A percentile compares a stretch with the other conserved stretches of the same genome.
Evolutionary conservation across 2,329 filamentous ascomycete species (phyloP).

Genomic region (Dryadomyces quercivorus): DNA sequence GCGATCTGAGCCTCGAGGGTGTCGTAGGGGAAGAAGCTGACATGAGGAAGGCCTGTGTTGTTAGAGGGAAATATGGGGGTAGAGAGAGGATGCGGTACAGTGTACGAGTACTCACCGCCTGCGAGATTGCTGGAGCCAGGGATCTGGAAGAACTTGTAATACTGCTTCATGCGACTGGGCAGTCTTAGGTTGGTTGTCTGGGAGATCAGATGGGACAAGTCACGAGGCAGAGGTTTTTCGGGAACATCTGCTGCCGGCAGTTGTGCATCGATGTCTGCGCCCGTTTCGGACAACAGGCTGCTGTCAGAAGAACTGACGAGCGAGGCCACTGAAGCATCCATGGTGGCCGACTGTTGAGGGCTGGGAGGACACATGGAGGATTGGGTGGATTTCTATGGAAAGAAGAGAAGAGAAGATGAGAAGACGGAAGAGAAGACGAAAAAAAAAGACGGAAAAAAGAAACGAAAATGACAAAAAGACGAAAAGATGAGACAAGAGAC

Average conservation of each 20-base stretch:
- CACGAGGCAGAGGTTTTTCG: constrained; percentile 41
- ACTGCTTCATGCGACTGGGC: constrained; percentile 59
- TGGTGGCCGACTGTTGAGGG: not conserved
- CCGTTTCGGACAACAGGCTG: not conserved
- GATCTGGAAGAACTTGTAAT: constrained; percentile 73
- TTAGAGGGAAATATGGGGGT: not conserved
- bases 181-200: constrained; percentile 51
- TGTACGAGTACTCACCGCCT: constrained; percentile 44
- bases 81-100: not conserved
- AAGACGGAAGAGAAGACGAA: not conserved
- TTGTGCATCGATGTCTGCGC: not conserved
- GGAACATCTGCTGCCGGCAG: not conserved
- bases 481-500: not conserved
- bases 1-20: constrained; percentile 76
- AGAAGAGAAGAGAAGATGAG: too few relatives aligned
- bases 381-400: too few relatives aligned
- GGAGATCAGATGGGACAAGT: constrained; percentile 72
- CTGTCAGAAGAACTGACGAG: not conserved
- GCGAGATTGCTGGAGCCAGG: constrained; percentile 51
- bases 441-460: not conserved
- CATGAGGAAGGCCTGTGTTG: constrained; percentile 60
- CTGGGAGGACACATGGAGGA: not conserved
- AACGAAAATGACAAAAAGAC: not conserved
- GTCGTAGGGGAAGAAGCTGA: constrained; percentile 78
- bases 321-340: not conserved